Percentiles rank a stretch among this genome's conserved stretches.
phyloP scores from a whole-genome alignment of 164 flowering plant species.

The Cinnamomum chago region DNA sequence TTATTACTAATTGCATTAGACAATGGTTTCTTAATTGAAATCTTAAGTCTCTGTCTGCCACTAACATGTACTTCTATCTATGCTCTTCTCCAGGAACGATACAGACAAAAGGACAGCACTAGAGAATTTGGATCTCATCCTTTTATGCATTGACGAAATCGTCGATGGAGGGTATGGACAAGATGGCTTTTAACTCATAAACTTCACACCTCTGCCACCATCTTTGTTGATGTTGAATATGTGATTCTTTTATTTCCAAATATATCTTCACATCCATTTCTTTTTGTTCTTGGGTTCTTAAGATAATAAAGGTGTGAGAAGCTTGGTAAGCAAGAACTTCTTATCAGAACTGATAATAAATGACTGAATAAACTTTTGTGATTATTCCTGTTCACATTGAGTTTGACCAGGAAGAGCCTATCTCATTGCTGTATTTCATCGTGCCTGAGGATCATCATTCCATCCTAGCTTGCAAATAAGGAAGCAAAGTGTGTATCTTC shows the following conservation, averaged over 20 bases:
- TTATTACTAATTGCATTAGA: no score
- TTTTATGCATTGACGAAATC: constrained; percentile 65
- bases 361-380: not conserved
- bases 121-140: constrained; percentile 45
- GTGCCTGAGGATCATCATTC: not conserved
- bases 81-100: constrained; percentile 5
- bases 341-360: not conserved
- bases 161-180: constrained; percentile 61
- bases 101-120: constrained; percentile 11
- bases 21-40: constrained; percentile 3
- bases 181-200: not conserved
- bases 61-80: not conserved
- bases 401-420: not conserved
- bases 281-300: no score
- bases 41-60: not conserved
- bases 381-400: not conserved
- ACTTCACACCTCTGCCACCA: not conserved
- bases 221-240: not conserved
- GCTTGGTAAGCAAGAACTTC: not conserved
- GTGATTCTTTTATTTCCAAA: not conserved
- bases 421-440: not conserved
- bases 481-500: not conserved
- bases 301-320: no score
- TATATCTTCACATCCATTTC: not conserved
- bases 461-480: not conserved